A percentile compares a stretch with the other conserved stretches of the same genome.
Evolutionary conservation across 257 asterid species (phyloP).

Genomic region (Solanum rostratum): DNA sequence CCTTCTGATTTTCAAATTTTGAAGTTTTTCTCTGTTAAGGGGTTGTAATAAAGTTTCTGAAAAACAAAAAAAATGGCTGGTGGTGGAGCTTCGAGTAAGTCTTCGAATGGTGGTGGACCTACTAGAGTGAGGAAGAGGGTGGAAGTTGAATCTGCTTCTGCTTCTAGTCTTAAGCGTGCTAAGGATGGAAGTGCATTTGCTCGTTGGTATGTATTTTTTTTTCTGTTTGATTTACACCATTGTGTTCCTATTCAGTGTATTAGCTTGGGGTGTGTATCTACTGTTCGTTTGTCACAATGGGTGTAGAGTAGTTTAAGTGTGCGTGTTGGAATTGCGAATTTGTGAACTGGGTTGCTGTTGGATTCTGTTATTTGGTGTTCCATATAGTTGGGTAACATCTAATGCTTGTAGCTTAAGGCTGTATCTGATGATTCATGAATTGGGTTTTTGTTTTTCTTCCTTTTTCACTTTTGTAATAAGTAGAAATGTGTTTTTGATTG

Average conservation of each 20-base stretch:
- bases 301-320: too few relatives aligned
- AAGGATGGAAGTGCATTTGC: constrained; percentile 84
- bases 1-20: neutral
- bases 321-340: too few relatives aligned
- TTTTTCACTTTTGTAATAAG: neutral
- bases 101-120: constrained; percentile 22
- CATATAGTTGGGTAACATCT: too few relatives aligned
- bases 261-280: too few relatives aligned
- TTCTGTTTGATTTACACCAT: too few relatives aligned
- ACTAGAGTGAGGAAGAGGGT: constrained; percentile 55
- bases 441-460: neutral
- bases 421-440: neutral
- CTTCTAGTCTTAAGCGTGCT: constrained; percentile 61
- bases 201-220: constrained; percentile 34
- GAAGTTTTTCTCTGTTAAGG: neutral
- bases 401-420: neutral
- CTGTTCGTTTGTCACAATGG: too few relatives aligned
- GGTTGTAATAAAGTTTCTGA: too few relatives aligned
- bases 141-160: constrained; percentile 35
- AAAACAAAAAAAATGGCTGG: constrained; percentile 29
- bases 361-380: too few relatives aligned
- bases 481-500: too few relatives aligned
- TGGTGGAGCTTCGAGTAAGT: constrained; percentile 11
- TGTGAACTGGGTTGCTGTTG: too few relatives aligned
- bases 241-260: too few relatives aligned